Percentiles rank a stretch among this genome's conserved stretches.
These are phyloP conservation scores for Yamadazyma pseudoaaseri DNA, from an alignment of 1,139 yeast species.

Conservation along the genomic window DNA sequence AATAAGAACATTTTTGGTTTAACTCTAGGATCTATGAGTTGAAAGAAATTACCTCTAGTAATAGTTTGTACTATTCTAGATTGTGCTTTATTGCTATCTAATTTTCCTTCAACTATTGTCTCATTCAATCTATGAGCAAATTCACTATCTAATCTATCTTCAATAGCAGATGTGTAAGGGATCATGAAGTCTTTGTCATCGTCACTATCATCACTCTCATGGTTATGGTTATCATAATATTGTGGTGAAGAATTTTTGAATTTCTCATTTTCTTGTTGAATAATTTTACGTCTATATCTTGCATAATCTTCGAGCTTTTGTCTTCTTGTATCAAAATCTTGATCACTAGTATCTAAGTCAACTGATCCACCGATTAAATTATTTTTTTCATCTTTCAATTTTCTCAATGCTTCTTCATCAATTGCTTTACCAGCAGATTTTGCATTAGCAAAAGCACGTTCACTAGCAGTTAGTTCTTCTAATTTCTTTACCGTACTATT, in stretches of 20 bases:
- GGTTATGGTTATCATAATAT: conserved; percentile 2
- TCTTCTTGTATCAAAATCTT: conserved; percentile 45
- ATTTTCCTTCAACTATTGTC: conserved; percentile 58
- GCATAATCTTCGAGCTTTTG: conserved; percentile 46
- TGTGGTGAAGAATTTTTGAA: conserved; percentile 6
- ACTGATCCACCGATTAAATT: conserved; percentile 41
- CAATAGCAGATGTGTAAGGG: conserved; percentile 73
- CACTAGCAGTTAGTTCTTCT: conserved; percentile 59
- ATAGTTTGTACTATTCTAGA: conserved; percentile 65
- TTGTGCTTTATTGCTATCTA: conserved; percentile 55
- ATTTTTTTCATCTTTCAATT: conserved; percentile 40
- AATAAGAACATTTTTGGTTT: conserved; percentile 70
- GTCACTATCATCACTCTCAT: conserved; percentile 9
- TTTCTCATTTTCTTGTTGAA: conserved; percentile 46
- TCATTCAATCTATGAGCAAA: conserved; percentile 61
- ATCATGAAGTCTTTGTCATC: conserved; percentile 39
- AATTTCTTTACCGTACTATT: conserved; percentile 43
- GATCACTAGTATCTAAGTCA: conserved; percentile 40
- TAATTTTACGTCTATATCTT: conserved; percentile 49
- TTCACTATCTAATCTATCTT: conserved; percentile 64
- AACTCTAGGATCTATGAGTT: conserved; percentile 47
- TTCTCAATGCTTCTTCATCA: conserved; percentile 41
- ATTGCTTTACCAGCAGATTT: conserved; percentile 48
- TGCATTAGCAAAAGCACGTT: conserved; percentile 62
- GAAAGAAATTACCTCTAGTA: conserved; percentile 67